Evolutionary conservation across 768 basidiomycete species (phyloP).

Genomic region (Kwoniella botswanensis): DNA sequence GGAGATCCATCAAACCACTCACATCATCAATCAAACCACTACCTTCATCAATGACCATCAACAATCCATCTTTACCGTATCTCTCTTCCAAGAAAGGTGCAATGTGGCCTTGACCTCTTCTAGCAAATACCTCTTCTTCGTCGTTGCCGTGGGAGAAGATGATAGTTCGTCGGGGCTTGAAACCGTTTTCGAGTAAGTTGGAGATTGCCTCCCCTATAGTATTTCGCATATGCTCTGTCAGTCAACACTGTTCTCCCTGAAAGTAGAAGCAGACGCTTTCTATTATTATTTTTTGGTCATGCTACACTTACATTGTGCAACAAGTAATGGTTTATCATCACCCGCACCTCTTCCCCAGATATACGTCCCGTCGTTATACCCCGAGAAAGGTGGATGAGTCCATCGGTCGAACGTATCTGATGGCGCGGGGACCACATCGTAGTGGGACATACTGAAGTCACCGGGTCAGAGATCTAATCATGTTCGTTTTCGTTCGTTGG

Average conservation of each 20-base stretch:
- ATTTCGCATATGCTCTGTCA: not conserved
- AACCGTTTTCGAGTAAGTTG: conserved; percentile 47
- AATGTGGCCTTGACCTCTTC: conserved; percentile 52
- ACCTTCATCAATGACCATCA: conserved; percentile 54
- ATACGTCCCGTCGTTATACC: conserved; percentile 46
- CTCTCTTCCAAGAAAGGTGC: conserved; percentile 51
- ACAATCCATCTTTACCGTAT: conserved; percentile 47
- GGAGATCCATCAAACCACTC: conserved; percentile 12
- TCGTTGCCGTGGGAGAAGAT: conserved; percentile 54
- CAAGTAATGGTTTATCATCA: conserved; percentile 56
- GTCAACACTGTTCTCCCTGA: not conserved
- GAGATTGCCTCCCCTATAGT: conserved; percentile 52
- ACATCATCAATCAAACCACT: conserved; percentile 43
- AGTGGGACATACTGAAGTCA: conserved; percentile 47
- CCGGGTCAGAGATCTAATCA: not conserved
- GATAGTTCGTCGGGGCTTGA: conserved; percentile 45
- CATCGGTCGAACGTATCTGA: conserved; percentile 51
- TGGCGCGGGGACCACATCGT: conserved; percentile 56
- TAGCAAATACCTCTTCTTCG: conserved; percentile 55
- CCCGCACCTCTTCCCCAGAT: conserved; percentile 53
- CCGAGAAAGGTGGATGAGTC: conserved; percentile 51
- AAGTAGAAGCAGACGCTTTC: no score
- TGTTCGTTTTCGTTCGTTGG: no score
- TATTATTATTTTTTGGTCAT: no score
- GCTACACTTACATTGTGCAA: conserved; percentile 47